phyloP scores from a whole-genome alignment of 106 monocot species.

The Vanilla planifolia region DNA sequence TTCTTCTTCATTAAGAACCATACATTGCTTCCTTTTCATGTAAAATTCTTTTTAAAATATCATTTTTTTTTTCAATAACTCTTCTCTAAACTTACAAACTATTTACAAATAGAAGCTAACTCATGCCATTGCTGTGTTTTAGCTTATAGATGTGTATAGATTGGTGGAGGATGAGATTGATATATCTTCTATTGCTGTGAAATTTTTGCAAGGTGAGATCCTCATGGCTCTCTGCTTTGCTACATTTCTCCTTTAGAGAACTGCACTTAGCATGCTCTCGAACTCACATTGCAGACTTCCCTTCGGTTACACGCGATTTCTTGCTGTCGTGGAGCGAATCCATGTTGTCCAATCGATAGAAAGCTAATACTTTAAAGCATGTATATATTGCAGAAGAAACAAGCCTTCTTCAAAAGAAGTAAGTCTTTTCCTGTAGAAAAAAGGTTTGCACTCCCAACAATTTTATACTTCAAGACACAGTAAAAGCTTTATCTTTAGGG shows the following conservation, averaged over 20 bases:
- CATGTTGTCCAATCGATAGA: conserved; percentile 68
- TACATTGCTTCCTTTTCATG: no score
- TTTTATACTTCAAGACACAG: no score
- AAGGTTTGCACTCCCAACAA: no score
- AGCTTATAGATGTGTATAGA: conserved; percentile 91
- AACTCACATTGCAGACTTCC: conserved; percentile 48
- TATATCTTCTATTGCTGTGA: conserved; percentile 68
- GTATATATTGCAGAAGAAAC: not conserved
- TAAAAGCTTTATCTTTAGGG: no score
- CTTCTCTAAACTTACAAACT: no score
- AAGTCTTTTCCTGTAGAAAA: not conserved
- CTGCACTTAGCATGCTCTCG: not conserved
- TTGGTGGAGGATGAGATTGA: conserved; percentile 83
- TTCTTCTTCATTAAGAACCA: no score
- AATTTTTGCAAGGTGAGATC: conserved; percentile 64
- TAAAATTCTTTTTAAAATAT: no score
- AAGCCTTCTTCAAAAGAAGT: not conserved
- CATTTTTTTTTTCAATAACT: no score
- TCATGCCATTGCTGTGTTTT: no score
- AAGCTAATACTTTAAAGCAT: no score
- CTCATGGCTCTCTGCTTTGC: not conserved
- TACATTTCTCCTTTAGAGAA: not conserved
- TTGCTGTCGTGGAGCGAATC: conserved; percentile 94
- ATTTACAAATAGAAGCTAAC: no score
- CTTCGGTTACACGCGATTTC: conserved; percentile 66